Evolutionary conservation across 495 filamentous ascomycete species (phyloP).

Genomic region (Pyrenula aspistea): DNA sequence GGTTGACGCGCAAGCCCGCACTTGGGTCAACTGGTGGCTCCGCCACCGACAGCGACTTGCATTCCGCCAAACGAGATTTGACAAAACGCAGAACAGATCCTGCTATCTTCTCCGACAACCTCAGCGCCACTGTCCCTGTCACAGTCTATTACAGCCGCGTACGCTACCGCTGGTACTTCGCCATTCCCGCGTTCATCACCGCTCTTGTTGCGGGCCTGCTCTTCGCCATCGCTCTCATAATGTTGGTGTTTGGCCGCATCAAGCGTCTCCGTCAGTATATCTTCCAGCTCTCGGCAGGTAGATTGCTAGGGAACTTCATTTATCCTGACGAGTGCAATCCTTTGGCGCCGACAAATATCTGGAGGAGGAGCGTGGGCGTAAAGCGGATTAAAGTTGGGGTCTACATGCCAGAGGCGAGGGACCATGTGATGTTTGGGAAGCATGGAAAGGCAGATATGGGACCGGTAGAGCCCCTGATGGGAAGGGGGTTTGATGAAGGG

Average conservation of each 20-base stretch:
- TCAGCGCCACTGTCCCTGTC: constrained; percentile 8
- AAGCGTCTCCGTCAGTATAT: constrained; percentile 8
- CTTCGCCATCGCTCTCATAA: constrained; percentile 1
- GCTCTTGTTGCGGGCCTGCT: constrained; percentile 3
- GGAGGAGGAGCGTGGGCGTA: background rate
- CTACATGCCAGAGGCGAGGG: background rate
- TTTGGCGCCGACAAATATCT: background rate
- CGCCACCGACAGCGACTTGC: background rate
- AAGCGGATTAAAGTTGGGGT: background rate
- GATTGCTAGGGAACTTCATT: constrained; percentile 14
- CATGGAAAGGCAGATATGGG: too few species aligned
- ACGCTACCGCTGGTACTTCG: constrained; percentile 19
- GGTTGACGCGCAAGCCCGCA: background rate
- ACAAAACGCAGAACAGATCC: background rate
- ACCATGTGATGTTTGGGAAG: background rate
- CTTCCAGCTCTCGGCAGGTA: constrained; percentile 10
- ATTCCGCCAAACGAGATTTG: background rate
- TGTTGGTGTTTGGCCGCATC: constrained; percentile 2
- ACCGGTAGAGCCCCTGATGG: too few species aligned
- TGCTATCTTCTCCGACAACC: background rate
- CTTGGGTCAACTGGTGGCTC: background rate
- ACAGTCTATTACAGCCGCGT: constrained; percentile 12
- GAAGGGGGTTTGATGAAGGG: too few species aligned
- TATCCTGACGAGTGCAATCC: constrained; percentile 4
- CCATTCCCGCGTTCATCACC: constrained; percentile 20